These are phyloP conservation scores for Flaveria sonorensis DNA, from an alignment of 129 eudicot species.

Conservation along the genomic window DNA sequence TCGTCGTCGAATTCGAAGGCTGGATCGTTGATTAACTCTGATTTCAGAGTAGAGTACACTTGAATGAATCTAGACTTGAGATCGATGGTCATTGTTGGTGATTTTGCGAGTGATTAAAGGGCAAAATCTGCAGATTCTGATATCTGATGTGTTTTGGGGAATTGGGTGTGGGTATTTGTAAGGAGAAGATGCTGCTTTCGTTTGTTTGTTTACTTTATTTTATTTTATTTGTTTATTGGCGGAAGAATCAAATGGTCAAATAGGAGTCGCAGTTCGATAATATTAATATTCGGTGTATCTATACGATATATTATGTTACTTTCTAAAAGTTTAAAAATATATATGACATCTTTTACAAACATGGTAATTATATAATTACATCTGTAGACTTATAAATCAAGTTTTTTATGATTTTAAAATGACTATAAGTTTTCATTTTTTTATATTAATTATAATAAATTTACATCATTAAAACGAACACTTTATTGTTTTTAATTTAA, in stretches of 20 bases:
- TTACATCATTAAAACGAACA: too few species aligned
- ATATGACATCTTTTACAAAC: too few species aligned
- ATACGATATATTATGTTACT: too few species aligned
- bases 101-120: conserved; percentile 2
- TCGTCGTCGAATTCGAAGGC: conserved; percentile 73
- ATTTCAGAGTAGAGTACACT: conserved; percentile 64
- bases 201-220: background rate
- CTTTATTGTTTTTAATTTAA: too few species aligned
- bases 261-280: background rate
- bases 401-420: too few species aligned
- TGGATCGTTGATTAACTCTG: conserved; percentile 69
- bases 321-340: too few species aligned
- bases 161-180: conserved; percentile 31
- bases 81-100: conserved; percentile 52
- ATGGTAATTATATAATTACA: too few species aligned
- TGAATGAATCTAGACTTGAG: conserved; percentile 57
- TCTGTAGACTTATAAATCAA: too few species aligned
- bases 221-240: background rate
- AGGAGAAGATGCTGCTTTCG: conserved; percentile 28
- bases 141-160: background rate
- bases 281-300: background rate
- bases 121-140: conserved; percentile 8
- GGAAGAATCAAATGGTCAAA: conserved; percentile 12
- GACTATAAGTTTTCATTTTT: too few species aligned
- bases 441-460: too few species aligned